Evolutionary conservation across 495 filamentous ascomycete species (phyloP).

Genomic region (Penicillium cataractarum): DNA sequence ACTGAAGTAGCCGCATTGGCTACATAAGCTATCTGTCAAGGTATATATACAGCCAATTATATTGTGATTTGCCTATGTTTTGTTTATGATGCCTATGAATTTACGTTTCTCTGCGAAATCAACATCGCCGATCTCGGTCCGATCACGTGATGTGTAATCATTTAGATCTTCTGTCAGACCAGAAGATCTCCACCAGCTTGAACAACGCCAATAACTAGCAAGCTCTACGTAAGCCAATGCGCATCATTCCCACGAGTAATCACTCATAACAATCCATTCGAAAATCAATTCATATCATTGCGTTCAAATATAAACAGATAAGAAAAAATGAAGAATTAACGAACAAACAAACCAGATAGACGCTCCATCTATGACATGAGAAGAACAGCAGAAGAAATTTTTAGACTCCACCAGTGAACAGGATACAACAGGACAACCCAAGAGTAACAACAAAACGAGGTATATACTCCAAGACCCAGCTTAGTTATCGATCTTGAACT

Average conservation of each 20-base stretch:
- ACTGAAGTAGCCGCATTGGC: too few relatives aligned
- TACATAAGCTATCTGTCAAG: too few relatives aligned
- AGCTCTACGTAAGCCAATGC: too few relatives aligned
- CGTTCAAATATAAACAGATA: slow-evolving; percentile 26
- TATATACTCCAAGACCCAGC: slow-evolving; percentile 2
- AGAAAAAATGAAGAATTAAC: slow-evolving; percentile 21
- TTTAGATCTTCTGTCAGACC: too few relatives aligned
- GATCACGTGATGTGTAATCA: slow-evolving; percentile 5
- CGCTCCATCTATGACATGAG: slow-evolving; percentile 39
- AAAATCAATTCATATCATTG: slow-evolving; percentile 20
- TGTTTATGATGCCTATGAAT: neutral
- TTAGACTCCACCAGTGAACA: slow-evolving; percentile 13
- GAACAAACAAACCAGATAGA: slow-evolving; percentile 24
- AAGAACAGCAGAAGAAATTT: slow-evolving; percentile 17
- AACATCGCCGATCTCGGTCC: slow-evolving; percentile 11
- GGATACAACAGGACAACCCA: slow-evolving; percentile 15
- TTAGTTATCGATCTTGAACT: slow-evolving; percentile 72
- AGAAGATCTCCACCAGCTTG: too few relatives aligned
- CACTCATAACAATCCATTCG: neutral
- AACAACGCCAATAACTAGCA: too few relatives aligned
- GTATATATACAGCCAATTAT: too few relatives aligned
- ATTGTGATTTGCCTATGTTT: too few relatives aligned
- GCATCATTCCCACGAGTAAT: too few relatives aligned
- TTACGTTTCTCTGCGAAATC: neutral
- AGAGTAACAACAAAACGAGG: neutral